Conservation (phyloP, 2,329 filamentous ascomycete species). For the Aphanoascus verrucosus region DNA sequence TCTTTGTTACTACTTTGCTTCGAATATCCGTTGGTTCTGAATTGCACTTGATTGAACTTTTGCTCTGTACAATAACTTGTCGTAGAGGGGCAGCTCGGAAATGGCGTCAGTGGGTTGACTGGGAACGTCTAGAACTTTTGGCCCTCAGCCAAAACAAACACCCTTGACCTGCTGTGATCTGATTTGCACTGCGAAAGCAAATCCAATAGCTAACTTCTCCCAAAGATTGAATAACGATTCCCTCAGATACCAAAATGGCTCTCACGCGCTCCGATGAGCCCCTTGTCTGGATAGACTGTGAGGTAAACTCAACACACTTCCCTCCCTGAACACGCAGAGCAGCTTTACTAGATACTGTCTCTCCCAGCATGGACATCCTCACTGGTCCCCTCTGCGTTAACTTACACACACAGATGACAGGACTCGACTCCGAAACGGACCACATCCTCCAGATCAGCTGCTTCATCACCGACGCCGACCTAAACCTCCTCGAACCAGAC, state of each 20-base stretch:
- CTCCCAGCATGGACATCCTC: no score
- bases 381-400: neutral
- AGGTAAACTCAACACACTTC: slow-evolving; percentile 36
- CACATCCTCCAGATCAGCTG: slow-evolving; percentile 87
- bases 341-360: no score
- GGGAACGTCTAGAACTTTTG: neutral
- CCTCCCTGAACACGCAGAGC: no score
- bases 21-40: neutral
- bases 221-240: neutral
- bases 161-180: no score
- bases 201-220: neutral
- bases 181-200: no score
- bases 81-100: neutral
- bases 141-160: neutral
- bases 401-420: slow-evolving; percentile 65
- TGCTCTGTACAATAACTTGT: neutral
- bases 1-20: neutral
- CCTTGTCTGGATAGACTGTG: slow-evolving; percentile 78
- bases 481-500: slow-evolving; percentile 61
- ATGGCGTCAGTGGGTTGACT: neutral
- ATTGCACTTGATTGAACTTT: neutral
- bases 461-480: slow-evolving; percentile 71
- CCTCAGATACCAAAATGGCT: slow-evolving; percentile 25
- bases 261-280: slow-evolving; percentile 48
- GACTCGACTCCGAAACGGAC: slow-evolving; percentile 65